These are phyloP conservation scores for Globisporangium cederbergense DNA, from an alignment of 352 stramenopile genomes.

Conservation along the genomic window DNA sequence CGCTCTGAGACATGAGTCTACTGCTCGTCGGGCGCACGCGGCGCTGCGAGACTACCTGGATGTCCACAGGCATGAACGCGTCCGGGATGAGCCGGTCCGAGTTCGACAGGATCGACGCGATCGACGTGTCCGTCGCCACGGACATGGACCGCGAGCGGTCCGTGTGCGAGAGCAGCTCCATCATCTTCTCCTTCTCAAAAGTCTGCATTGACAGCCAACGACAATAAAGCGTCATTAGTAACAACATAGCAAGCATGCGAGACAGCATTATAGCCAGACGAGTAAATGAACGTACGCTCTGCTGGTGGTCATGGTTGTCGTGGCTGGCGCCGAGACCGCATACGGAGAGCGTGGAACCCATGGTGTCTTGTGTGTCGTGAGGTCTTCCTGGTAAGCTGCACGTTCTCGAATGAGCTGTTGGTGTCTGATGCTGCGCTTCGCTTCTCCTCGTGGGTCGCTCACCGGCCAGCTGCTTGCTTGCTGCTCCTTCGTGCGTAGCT, in stretches of 20 bases:
- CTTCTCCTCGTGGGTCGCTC: not conserved
- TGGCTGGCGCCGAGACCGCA: conserved; percentile 29
- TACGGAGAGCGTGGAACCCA: conserved; percentile 37
- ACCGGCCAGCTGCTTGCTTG: not conserved
- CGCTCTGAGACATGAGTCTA: conserved; percentile 14
- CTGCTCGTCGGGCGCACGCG: conserved; percentile 29
- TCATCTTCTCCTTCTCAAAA: conserved; percentile 26
- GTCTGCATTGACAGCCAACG: not conserved
- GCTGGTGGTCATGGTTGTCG: conserved; percentile 17
- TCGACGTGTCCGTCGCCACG: conserved; percentile 37
- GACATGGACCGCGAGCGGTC: conserved; percentile 37
- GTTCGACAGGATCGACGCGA: conserved; percentile 61
- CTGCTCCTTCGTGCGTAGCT: not conserved
- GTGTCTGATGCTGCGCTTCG: not conserved
- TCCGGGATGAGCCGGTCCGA: conserved; percentile 59
- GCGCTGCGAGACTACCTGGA: conserved; percentile 57
- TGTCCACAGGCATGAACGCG: conserved; percentile 54
- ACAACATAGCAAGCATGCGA: not conserved
- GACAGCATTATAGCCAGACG: not conserved
- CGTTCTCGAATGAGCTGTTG: conserved; percentile 7
- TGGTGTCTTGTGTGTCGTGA: conserved; percentile 10
- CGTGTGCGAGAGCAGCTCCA: conserved; percentile 19
- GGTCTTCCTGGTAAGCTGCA: not conserved
- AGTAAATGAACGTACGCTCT: conserved; percentile 18
- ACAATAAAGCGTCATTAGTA: not conserved